These are phyloP conservation scores for Clathrus columnatus DNA, from an alignment of 768 basidiomycete genomes.

Conservation along the genomic window DNA sequence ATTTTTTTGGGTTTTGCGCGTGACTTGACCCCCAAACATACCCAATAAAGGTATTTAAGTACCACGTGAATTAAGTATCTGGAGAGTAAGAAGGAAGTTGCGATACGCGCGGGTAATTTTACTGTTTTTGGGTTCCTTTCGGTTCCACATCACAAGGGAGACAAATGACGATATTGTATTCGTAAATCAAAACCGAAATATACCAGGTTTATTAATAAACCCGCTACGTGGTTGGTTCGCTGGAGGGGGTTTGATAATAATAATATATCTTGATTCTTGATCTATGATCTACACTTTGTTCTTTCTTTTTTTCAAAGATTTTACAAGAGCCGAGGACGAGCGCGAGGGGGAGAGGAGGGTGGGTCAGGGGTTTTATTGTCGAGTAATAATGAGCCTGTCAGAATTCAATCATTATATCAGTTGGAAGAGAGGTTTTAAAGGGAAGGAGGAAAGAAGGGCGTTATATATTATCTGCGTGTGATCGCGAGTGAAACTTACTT, in stretches of 20 bases:
- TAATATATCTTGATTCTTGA: neutral
- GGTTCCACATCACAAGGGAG: neutral
- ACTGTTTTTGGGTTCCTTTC: neutral
- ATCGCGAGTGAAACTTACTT: neutral
- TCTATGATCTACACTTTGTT: too few species aligned
- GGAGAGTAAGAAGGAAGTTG: neutral
- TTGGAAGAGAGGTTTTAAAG: neutral
- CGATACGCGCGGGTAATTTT: neutral
- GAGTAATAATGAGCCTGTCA: too few species aligned
- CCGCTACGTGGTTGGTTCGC: neutral
- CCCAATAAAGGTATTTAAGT: neutral
- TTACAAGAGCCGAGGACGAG: too few species aligned
- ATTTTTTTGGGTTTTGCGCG: too few species aligned
- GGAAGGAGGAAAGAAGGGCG: neutral
- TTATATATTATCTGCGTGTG: neutral
- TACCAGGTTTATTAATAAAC: neutral
- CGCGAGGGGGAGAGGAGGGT: too few species aligned
- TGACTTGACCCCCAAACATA: neutral
- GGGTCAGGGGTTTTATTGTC: too few species aligned
- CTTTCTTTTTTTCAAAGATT: too few species aligned
- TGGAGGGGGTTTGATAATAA: neutral
- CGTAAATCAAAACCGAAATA: neutral
- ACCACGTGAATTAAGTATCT: neutral
- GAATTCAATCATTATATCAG: too few species aligned
- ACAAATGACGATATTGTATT: neutral